A percentile compares a stretch with the other conserved stretches of the same genome.
phyloP scores from a whole-genome alignment of 495 filamentous ascomycete species.

The Penicillium odoratum region DNA sequence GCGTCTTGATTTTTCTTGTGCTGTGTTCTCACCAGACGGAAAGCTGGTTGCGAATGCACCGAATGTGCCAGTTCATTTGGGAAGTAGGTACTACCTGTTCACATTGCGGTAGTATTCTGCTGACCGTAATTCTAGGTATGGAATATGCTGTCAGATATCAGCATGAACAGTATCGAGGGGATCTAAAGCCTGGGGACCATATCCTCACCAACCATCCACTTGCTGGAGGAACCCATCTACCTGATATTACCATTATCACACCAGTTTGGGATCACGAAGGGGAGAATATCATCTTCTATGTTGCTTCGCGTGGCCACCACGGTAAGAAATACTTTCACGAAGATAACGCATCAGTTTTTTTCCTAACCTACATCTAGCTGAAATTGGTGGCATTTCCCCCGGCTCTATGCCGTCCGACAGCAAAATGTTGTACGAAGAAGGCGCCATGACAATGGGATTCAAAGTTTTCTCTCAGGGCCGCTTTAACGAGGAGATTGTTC shows the following conservation, averaged over 20 bases:
- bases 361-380: slow-evolving; percentile 70
- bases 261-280: slow-evolving; percentile 69
- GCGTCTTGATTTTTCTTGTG: slow-evolving; percentile 45
- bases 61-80: slow-evolving; percentile 89
- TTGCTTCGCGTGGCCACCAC: slow-evolving; percentile 80
- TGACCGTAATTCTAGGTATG: too few relatives aligned
- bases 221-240: slow-evolving; percentile 82
- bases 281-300: slow-evolving; percentile 77
- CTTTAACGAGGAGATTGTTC: slow-evolving; percentile 84
- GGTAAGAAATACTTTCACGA: not conserved
- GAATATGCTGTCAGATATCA: too few relatives aligned
- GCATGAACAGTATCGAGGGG: too few relatives aligned
- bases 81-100: slow-evolving; percentile 65
- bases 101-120: not conserved
- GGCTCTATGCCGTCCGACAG: slow-evolving; percentile 96
- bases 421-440: slow-evolving; percentile 88
- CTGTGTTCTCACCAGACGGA: slow-evolving; percentile 41
- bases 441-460: slow-evolving; percentile 87
- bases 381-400: slow-evolving; percentile 92
- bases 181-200: slow-evolving; percentile 81
- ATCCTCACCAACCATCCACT: slow-evolving; percentile 94
- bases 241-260: slow-evolving; percentile 86
- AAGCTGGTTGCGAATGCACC: slow-evolving; percentile 64
- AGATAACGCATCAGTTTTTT: too few relatives aligned
- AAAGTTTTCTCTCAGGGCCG: slow-evolving; percentile 86